Evolutionary conservation across 2,329 filamentous ascomycete genomes (phyloP).

Genomic region (Nemania sp.): DNA sequence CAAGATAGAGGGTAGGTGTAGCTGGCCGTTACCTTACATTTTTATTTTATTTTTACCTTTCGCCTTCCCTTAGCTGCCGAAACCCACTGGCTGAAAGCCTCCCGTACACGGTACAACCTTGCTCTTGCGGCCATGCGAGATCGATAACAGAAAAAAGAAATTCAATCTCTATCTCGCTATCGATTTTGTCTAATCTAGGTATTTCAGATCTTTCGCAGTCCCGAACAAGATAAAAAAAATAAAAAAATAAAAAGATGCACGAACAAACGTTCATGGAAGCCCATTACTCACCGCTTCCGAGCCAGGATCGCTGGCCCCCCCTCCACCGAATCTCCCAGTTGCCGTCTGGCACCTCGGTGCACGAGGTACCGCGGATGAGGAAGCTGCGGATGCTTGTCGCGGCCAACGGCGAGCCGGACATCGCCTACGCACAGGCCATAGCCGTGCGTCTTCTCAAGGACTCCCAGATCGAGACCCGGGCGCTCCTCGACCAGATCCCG

Average conservation of each 20-base stretch:
- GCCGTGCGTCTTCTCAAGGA: conserved; percentile 70
- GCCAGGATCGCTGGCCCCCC: conserved; percentile 3
- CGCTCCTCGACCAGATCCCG: conserved; percentile 68
- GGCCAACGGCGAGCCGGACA: conserved; percentile 67
- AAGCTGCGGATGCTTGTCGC: conserved; percentile 67
- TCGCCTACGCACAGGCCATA: conserved; percentile 67
- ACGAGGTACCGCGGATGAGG: conserved; percentile 46
- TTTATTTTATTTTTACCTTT: no score
- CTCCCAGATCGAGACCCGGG: conserved; percentile 62
- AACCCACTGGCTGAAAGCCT: no score
- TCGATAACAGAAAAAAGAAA: no score
- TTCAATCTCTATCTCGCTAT: no score
- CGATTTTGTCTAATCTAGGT: no score
- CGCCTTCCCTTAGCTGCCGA: no score
- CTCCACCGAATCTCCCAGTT: conserved; percentile 33
- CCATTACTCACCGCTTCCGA: conserved; percentile 7
- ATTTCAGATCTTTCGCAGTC: neutral
- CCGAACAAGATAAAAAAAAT: neutral
- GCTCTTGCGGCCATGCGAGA: no score
- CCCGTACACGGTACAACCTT: no score
- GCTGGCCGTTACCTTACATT: no score
- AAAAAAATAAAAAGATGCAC: no score
- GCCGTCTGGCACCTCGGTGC: conserved; percentile 41
- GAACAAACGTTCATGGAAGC: conserved; percentile 8
- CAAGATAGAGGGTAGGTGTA: no score